Evolutionary conservation across 1,284 basidiomycete species (phyloP), one percentile per base, ranked within the genome.

Genomic region (Apiotrichum montevideense): DNA sequence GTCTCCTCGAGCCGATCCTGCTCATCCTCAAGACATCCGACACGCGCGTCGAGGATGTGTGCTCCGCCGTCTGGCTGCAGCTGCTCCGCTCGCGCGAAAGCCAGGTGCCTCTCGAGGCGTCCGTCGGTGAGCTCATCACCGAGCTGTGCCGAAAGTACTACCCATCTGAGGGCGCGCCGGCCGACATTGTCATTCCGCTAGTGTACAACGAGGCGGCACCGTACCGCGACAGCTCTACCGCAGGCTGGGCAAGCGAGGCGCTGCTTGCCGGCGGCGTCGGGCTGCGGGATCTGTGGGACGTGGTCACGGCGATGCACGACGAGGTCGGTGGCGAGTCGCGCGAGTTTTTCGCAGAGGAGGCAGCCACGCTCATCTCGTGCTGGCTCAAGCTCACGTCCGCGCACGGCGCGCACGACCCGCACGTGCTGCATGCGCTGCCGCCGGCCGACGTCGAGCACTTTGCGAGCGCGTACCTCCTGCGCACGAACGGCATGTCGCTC

Each of bases 21-120:
- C 81, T 97, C 40, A 93, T 97, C 70, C 82, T 98, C 57, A 89
- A 96, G 70, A 87, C 95, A 4, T 91, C 96, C 7, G 92, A 95
- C 71, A 90, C 94, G 70, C 85, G 87, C 14, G 91, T 98, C 67
- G 85, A 88, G 57, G 83, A 81, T 52, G 78, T 96, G 35, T 86
- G 91, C 7, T 81, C 83, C 49, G 85, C 87, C 3, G 91, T 94
- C 35, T 98, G 95, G 96, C 85, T 86, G 62, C 84, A 84, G 63
- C 85, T 98, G 60, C 83, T 98, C 58, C 84, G 87, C 48, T 84
- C 86, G 64, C 84, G 90, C n/a, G 58, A 48, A 3, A 21, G 11
- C 15, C 41, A 51, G 51, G 35, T 37, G 8, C 47, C 54, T 1
- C 13, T 50, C 40, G 35, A 56, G 29, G 62, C 51, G 59, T 59